A percentile compares a stretch with the other conserved stretches of the same genome.
Conservation (phyloP, 2,329 filamentous ascomycete genomes). For the Boeremia lycopersici region DNA sequence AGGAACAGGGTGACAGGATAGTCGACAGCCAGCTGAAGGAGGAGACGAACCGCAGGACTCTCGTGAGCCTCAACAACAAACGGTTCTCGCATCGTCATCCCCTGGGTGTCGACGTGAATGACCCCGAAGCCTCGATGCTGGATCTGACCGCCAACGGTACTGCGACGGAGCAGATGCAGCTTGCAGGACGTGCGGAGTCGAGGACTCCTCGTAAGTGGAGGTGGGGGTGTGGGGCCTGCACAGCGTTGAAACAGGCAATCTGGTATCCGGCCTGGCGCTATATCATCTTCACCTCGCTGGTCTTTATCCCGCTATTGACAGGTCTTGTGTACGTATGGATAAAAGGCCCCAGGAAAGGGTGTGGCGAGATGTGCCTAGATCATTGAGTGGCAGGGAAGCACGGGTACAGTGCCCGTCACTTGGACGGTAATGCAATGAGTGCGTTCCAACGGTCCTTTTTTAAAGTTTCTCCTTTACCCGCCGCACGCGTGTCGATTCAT, state of each 20-base stretch:
- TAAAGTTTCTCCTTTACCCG: too few species aligned
- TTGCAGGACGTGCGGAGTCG: neutral
- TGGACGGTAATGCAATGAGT: too few species aligned
- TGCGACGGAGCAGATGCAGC: neutral
- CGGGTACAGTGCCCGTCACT: too few species aligned
- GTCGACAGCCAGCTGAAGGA: neutral
- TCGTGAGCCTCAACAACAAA: neutral
- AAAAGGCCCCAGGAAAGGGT: neutral
- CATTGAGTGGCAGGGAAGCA: neutral
- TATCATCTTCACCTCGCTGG: neutral
- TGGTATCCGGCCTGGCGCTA: slow-evolving; percentile 4
- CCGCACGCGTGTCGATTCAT: too few species aligned
- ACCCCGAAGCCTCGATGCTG: neutral
- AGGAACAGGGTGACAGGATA: neutral
- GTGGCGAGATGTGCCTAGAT: neutral
- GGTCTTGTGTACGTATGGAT: neutral
- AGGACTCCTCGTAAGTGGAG: too few species aligned
- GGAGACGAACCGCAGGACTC: neutral
- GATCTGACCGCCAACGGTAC: neutral
- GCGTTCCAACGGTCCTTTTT: too few species aligned
- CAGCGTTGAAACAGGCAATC: too few species aligned
- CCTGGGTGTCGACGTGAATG: neutral
- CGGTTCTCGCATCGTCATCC: slow-evolving; percentile 5
- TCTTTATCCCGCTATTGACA: neutral
- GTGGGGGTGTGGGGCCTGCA: too few species aligned